Evolutionary conservation across 2,329 filamentous ascomycete species (phyloP).

Genomic region (Aspergillus fijiensis): DNA sequence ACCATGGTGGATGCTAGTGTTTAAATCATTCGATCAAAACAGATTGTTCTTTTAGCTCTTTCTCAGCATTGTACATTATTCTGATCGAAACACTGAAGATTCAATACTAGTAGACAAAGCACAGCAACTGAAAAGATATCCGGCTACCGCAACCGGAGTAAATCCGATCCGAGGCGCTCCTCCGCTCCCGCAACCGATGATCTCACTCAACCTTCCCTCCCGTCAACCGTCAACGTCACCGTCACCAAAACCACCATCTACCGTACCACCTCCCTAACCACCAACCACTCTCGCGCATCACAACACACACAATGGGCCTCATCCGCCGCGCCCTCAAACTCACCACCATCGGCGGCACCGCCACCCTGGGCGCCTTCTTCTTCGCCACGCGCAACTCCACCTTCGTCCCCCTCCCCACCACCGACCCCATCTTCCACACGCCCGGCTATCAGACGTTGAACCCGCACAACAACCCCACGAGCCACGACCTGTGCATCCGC

Average conservation of each 20-base stretch:
- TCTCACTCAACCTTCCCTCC: background rate
- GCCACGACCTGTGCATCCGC: conserved; percentile 65
- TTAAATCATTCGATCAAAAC: too few relatives aligned
- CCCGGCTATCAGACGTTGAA: conserved; percentile 61
- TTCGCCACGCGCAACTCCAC: conserved; percentile 57
- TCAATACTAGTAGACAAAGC: too few relatives aligned
- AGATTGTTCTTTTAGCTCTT: too few relatives aligned
- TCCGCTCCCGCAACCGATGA: background rate
- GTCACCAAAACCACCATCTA: too few relatives aligned
- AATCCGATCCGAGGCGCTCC: background rate
- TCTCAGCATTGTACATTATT: too few relatives aligned
- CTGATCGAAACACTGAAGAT: too few relatives aligned
- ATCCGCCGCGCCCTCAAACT: conserved; percentile 47
- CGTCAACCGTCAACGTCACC: background rate
- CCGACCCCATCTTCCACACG: conserved; percentile 62
- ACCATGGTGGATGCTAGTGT: too few relatives aligned
- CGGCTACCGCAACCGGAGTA: background rate
- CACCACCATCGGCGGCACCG: conserved; percentile 48
- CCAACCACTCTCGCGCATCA: background rate
- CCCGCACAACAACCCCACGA: conserved; percentile 60
- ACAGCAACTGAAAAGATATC: too few relatives aligned
- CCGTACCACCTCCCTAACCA: background rate
- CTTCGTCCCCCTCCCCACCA: conserved; percentile 57
- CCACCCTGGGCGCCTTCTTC: conserved; percentile 54
- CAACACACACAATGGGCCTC: conserved; percentile 52